Base-by-base conservation (phyloP, 768 basidiomycete genomes). In the Mycena leptocephala region DNA sequence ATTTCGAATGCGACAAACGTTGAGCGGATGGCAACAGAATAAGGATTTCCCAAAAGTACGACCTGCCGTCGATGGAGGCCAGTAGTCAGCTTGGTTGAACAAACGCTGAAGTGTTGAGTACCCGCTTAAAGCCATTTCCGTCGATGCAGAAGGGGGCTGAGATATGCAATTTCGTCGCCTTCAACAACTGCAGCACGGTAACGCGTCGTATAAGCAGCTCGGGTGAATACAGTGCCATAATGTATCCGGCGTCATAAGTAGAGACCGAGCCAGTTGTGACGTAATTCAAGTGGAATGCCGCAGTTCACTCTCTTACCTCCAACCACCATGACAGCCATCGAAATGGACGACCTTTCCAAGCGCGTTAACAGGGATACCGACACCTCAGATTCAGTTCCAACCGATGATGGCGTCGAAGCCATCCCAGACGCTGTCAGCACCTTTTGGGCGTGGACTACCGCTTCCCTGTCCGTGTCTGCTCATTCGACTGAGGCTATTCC, bases 391-490 rank as follows among this genome's bases (percentile, higher is more conserved):
- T 28, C 74, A 63, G 64, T 73, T 35, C 33, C 64, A 18, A 30
- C 4, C 48, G 72, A 8, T 14, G 28, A 75, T 37, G 55, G 59
- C 63, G 13, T 35, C 59, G 39, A 64, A 59, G 53, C 62, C 2
- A 33, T 63, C 30, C 67, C 30, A n/a, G 80, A 80, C 61, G 72
- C 63, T 20, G 79, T 82, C 35, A 83, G 85, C 59, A 82, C 83
- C 35, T 75, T 81, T 63, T 89, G 88, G 88, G 84, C 86, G 32
- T 89, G 87, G 84, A 79, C 77, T 14, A 84, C 87, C 22, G 85
- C 86, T 16, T 72, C 73, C n/a, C 55, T 84, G 85, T 87, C 69
- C 62, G 83, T 83, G 37, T 74, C 33, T n/a, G 26, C n/a, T n/a
- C n/a, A n/a, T n/a, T n/a, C 72, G 43, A 48, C 68, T 63, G n/a